Conservation (phyloP, 768 basidiomycete species). For the Tricholoma flavovirens region DNA sequence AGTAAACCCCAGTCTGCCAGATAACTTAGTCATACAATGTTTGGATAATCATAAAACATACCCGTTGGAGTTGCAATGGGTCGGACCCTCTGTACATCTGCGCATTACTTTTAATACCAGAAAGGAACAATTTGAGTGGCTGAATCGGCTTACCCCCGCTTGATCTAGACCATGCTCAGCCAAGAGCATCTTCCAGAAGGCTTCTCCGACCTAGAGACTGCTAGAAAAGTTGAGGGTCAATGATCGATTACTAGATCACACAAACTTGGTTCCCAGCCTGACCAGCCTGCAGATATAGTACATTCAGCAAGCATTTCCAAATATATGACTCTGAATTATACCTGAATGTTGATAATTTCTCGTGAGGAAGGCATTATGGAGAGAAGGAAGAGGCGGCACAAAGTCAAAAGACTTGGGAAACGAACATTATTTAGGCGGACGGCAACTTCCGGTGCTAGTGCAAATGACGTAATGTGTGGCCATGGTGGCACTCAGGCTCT, state of each 20-base stretch:
- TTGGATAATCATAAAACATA: slow-evolving; percentile 24
- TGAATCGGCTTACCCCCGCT: slow-evolving; percentile 47
- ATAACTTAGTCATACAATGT: not conserved
- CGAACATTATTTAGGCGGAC: not conserved
- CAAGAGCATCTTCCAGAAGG: slow-evolving; percentile 87
- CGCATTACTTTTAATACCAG: not conserved
- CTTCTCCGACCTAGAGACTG: slow-evolving; percentile 58
- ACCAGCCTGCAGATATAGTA: slow-evolving; percentile 45
- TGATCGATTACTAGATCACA: slow-evolving; percentile 40
- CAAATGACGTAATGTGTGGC: no score
- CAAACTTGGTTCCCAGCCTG: slow-evolving; percentile 56
- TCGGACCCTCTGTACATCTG: slow-evolving; percentile 72
- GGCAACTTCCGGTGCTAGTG: not conserved
- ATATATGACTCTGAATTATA: slow-evolving; percentile 16
- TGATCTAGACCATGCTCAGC: slow-evolving; percentile 80
- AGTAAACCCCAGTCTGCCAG: slow-evolving; percentile 72
- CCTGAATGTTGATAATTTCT: slow-evolving; percentile 84
- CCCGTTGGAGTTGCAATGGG: slow-evolving; percentile 67
- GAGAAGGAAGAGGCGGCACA: not conserved
- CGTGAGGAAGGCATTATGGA: slow-evolving; percentile 31
- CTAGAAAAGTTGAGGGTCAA: slow-evolving; percentile 40
- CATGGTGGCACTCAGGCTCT: no score
- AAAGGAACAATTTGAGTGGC: not conserved
- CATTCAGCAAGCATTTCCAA: slow-evolving; percentile 4
- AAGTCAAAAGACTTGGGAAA: slow-evolving; percentile 3